Base-by-base conservation (phyloP, 164 flowering plant species). In the Malania oleifera region DNA sequence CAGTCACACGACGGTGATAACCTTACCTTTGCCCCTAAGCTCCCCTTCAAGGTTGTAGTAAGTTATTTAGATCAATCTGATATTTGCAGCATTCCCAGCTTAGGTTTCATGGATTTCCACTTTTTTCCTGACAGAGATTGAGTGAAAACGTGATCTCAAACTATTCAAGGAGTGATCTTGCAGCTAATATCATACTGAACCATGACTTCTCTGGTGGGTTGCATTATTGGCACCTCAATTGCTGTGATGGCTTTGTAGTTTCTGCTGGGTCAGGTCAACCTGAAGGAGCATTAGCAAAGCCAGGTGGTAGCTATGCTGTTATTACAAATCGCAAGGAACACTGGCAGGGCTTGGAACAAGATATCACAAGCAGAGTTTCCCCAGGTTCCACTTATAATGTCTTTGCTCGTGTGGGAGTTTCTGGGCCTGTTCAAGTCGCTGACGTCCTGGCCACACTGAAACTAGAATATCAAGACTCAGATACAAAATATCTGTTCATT, bases 291-390 rank as follows among this genome's bases (percentile, higher is more conserved):
- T 43, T 65, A 26, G 44, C 68, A 13, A 63, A 52, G 20, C 41
- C 75, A 34, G 73, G 68, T 17, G 72, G 74, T 31, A 63, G 51
- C n/a, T 83, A 76, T 76, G 98, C 85, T 58, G 81, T 82, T 25
- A 60, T 83, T 45, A 75, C 84, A 17, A 78, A 84, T 68, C 83
- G 95, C 18, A 85, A 64, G 20, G 78, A 85, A 50, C 56, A 70
- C 55, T 92, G 98, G 98, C 96, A 92, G 52, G 91, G 96, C 37
- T 72, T 89, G 63, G 96, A 89, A 51, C 98, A 92, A 67, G 97
- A 92, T 70, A 86, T 92, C 60, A 87, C 96, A 24, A 46, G 43
- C 56, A 71, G 69, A 62, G 75, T 87, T 58, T 77, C 75, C 19
- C 74, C 75, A 2, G 83, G 84, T 59, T 63, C 64, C 35, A 69